Evolutionary conservation across 257 asterid genomes (phyloP).

Genomic region (Dorcoceras hygrometricum): DNA sequence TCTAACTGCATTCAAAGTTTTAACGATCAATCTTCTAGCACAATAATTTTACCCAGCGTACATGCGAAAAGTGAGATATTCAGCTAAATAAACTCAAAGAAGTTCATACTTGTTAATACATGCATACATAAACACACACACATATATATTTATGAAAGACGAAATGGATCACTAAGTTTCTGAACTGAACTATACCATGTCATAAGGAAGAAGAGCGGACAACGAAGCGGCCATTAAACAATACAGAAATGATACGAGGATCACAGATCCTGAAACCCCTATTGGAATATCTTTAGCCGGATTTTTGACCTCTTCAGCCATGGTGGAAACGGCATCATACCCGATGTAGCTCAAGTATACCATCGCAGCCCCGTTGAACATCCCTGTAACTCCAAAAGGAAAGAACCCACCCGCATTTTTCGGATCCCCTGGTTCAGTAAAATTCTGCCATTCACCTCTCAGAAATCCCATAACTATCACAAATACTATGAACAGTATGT

Average conservation of each 20-base stretch:
- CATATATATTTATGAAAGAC: neutral
- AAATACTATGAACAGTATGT: slow-evolving; percentile 67
- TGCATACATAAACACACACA: too few relatives aligned
- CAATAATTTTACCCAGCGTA: neutral
- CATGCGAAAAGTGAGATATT: neutral
- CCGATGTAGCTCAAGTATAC: slow-evolving; percentile 94
- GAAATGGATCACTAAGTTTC: neutral
- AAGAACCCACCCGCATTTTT: slow-evolving; percentile 58
- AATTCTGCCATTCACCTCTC: slow-evolving; percentile 66
- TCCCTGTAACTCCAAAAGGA: slow-evolving; percentile 80
- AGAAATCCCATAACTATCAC: slow-evolving; percentile 74
- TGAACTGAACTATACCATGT: slow-evolving; percentile 45
- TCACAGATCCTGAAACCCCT: slow-evolving; percentile 88
- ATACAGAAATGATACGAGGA: slow-evolving; percentile 75
- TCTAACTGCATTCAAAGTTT: neutral
- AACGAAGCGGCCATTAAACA: slow-evolving; percentile 91
- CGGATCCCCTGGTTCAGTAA: slow-evolving; percentile 53
- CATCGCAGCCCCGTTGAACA: slow-evolving; percentile 84
- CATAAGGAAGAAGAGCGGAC: slow-evolving; percentile 88
- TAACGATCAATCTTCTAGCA: neutral
- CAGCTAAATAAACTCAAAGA: neutral
- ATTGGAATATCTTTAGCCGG: slow-evolving; percentile 83
- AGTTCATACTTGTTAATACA: neutral
- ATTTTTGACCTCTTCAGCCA: slow-evolving; percentile 86
- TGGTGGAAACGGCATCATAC: slow-evolving; percentile 92